Evolutionary conservation across 768 basidiomycete species (phyloP).

Genomic region (Amanita inopinata): DNA sequence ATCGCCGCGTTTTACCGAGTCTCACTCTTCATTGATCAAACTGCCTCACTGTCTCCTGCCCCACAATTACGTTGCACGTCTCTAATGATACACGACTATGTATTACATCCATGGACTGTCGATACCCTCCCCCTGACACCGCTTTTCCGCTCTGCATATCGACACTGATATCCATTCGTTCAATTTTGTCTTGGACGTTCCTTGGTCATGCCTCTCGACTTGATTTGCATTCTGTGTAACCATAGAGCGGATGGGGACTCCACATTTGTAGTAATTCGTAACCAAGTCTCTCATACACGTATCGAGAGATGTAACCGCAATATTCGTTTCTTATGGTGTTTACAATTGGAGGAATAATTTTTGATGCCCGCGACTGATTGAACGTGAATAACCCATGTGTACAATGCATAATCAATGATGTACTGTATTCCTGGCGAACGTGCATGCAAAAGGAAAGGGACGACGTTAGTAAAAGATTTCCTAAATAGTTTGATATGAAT

Average conservation of each 20-base stretch:
- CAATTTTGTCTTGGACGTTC: background rate
- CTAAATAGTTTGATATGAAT: no score
- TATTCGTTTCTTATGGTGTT: background rate
- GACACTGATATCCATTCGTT: no score
- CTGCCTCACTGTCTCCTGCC: background rate
- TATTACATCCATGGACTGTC: background rate
- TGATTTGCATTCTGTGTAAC: conserved; percentile 3
- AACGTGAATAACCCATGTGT: no score
- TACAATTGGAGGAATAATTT: no score
- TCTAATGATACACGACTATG: background rate
- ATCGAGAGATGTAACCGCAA: conserved; percentile 5
- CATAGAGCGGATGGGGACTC: background rate
- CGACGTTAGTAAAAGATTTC: no score
- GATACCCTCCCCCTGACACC: no score
- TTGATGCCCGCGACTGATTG: no score
- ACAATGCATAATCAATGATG: no score
- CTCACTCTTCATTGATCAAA: background rate
- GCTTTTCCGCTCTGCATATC: no score
- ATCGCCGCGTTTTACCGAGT: background rate
- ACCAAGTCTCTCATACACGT: conserved; percentile 15
- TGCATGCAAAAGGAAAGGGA: no score
- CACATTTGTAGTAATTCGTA: conserved; percentile 5
- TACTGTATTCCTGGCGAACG: no score
- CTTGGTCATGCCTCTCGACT: conserved; percentile 1
- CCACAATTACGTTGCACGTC: background rate